Conservation (phyloP, 2,329 filamentous ascomycete species). For the Graphilbum fragrans region DNA sequence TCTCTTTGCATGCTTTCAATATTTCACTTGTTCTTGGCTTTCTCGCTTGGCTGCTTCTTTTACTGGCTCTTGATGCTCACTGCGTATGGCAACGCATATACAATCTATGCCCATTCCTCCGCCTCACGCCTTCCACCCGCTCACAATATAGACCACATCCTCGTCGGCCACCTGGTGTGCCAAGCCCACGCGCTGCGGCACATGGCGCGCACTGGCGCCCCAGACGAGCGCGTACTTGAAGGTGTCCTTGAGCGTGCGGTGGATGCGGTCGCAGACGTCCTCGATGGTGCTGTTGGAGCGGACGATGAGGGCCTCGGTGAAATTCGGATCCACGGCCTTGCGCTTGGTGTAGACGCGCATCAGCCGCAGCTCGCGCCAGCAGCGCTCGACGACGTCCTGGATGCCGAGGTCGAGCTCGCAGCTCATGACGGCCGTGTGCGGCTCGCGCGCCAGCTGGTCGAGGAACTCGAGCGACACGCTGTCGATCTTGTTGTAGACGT, state of each 20-base stretch:
- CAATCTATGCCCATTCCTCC: too few species aligned
- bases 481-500: constrained; percentile 99
- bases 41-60: too few species aligned
- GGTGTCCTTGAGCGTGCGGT: constrained; percentile 88
- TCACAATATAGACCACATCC: constrained; percentile 57
- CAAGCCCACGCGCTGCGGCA: constrained; percentile 86
- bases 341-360: constrained; percentile 96
- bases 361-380: constrained; percentile 84
- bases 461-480: constrained; percentile 87
- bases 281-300: constrained; percentile 79
- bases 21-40: too few species aligned
- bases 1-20: too few species aligned
- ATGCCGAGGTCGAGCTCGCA: constrained; percentile 93
- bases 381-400: constrained; percentile 83
- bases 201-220: constrained; percentile 90
- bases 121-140: constrained; percentile 44
- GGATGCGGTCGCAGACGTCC: constrained; percentile 93
- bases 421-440: constrained; percentile 91
- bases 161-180: constrained; percentile 64
- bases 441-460: constrained; percentile 82
- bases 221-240: constrained; percentile 98
- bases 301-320: constrained; percentile 86
- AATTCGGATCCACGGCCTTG: constrained; percentile 82
- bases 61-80: too few species aligned
- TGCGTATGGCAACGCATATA: neutral